A percentile compares a stretch with the other conserved stretches of the same genome.
Evolutionary conservation across 129 eudicot genomes (phyloP).

Genomic region (Artemisia annua): DNA sequence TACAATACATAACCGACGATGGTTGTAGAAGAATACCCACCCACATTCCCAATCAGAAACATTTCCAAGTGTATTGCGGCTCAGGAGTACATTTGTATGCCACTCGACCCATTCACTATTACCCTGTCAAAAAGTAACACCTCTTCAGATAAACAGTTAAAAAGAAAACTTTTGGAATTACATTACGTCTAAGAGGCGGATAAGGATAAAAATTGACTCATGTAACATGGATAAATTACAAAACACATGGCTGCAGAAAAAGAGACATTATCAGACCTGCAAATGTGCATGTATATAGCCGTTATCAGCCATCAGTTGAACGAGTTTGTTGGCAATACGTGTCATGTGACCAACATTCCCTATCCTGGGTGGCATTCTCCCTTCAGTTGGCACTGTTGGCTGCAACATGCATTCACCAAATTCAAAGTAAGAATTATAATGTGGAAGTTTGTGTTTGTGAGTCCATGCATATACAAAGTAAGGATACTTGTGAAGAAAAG

Average conservation of each 20-base stretch:
- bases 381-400: constrained; percentile 85
- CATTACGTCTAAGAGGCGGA: too few relatives aligned
- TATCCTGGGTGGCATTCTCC: constrained; percentile 69
- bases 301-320: constrained; percentile 65
- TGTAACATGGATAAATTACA: too few relatives aligned
- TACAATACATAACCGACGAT: background rate
- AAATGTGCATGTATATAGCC: constrained; percentile 50
- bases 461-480: too few relatives aligned
- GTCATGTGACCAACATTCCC: constrained; percentile 94
- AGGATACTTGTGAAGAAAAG: too few relatives aligned
- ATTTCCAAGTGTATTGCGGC: constrained; percentile 85
- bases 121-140: constrained; percentile 49
- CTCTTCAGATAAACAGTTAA: constrained; percentile 9
- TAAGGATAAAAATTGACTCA: too few relatives aligned
- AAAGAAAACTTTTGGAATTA: too few relatives aligned
- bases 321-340: constrained; percentile 85
- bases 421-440: background rate
- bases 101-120: constrained; percentile 92
- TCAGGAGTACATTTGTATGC: constrained; percentile 71
- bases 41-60: constrained; percentile 97
- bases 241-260: too few relatives aligned
- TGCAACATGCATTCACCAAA: constrained; percentile 39
- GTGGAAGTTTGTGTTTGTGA: too few relatives aligned
- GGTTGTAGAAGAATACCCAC: constrained; percentile 43
- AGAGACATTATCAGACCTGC: constrained; percentile 60